phyloP scores from a whole-genome alignment of 768 basidiomycete species.

The Rhodotorula graminis region DNA sequence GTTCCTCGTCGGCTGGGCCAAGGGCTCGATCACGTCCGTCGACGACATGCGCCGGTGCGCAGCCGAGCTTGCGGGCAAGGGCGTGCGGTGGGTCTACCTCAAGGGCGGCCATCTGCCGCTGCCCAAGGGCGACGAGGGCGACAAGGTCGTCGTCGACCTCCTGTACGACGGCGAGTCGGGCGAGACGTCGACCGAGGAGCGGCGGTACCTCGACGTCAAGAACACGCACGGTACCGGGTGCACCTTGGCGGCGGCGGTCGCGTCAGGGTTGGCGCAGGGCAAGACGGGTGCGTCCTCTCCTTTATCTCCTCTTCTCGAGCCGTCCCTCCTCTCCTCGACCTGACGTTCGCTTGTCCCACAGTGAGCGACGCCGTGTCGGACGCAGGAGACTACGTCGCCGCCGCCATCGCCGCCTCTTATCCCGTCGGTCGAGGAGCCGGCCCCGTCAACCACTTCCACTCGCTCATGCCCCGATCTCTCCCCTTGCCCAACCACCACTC shows the following conservation, averaged over 20 bases:
- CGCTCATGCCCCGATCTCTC: constrained; percentile 53
- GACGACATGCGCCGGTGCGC: constrained; percentile 60
- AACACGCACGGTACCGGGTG: constrained; percentile 83
- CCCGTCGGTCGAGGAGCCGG: constrained; percentile 71
- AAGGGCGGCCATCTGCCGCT: constrained; percentile 76
- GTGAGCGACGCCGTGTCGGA: constrained; percentile 58
- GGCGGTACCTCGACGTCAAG: constrained; percentile 54
- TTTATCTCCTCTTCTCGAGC: background rate
- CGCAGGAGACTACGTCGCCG: constrained; percentile 69
- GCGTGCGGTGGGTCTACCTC: constrained; percentile 61
- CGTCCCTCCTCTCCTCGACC: background rate
- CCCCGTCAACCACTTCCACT: constrained; percentile 80
- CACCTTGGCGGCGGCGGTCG: constrained; percentile 78
- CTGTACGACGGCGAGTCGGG: constrained; percentile 51
- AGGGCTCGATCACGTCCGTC: constrained; percentile 29
- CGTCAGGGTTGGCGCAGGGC: constrained; percentile 60
- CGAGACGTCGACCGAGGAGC: constrained; percentile 40
- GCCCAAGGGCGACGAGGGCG: constrained; percentile 7
- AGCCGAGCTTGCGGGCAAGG: constrained; percentile 52
- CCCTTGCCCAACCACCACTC: constrained; percentile 60
- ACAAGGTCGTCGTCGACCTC: constrained; percentile 61
- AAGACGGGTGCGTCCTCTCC: constrained; percentile 46
- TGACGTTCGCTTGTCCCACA: constrained; percentile 46
- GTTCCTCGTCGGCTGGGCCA: constrained; percentile 55
- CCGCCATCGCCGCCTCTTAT: constrained; percentile 65